phyloP scores from a whole-genome alignment of 768 basidiomycete genomes.

The Hygrocybe punicea region DNA sequence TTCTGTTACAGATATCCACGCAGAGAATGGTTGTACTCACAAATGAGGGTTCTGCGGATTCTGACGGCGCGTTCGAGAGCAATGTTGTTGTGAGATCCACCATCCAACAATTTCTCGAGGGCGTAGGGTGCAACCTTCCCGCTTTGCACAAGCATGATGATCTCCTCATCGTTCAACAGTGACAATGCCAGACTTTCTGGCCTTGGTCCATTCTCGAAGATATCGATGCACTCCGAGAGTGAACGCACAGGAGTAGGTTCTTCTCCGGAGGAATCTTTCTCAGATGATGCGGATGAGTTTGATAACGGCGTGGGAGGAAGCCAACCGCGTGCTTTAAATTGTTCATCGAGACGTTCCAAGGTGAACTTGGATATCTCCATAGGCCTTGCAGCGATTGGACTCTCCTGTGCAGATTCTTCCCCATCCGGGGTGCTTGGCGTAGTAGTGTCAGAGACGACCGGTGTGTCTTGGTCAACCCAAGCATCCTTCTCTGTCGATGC shows the following conservation, averaged over 20 bases:
- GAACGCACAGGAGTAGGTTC: conserved; percentile 39
- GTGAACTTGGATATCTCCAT: not conserved
- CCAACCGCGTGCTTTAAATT: conserved; percentile 12
- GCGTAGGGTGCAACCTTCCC: conserved; percentile 96
- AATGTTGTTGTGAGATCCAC: conserved; percentile 32
- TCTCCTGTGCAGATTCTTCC: not conserved
- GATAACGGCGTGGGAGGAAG: not conserved
- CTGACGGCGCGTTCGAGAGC: conserved; percentile 75
- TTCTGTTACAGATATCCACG: not conserved
- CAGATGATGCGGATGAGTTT: not conserved
- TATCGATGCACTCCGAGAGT: conserved; percentile 71
- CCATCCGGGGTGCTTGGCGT: no score
- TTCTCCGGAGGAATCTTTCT: not conserved
- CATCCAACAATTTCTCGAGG: conserved; percentile 86
- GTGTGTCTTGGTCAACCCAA: conserved; percentile 26
- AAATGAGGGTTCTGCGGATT: conserved; percentile 84
- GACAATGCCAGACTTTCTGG: conserved; percentile 55
- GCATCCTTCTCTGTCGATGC: conserved; percentile 71
- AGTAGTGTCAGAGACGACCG: conserved; percentile 23
- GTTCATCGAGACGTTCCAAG: not conserved
- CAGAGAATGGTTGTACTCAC: conserved; percentile 46
- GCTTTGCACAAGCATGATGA: conserved; percentile 80
- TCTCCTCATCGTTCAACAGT: conserved; percentile 84
- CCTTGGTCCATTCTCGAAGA: conserved; percentile 72
- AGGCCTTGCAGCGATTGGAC: conserved; percentile 24